A percentile compares a stretch with the other conserved stretches of the same genome.
Conservation (phyloP, 192 early-diverging fungal species). For the Mortierella hygrophila region DNA sequence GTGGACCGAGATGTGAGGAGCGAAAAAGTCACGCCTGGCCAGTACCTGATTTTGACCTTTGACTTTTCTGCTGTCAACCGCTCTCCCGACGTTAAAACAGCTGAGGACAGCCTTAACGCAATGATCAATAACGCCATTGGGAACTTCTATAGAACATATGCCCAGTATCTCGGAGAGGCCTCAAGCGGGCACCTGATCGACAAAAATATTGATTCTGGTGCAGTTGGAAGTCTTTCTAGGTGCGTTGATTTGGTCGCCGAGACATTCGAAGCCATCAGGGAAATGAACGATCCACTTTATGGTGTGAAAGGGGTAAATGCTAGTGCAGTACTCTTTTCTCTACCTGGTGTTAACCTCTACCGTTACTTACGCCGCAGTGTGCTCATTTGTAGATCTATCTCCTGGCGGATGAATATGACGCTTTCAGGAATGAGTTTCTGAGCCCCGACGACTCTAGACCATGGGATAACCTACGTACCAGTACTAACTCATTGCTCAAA, state of each 20-base stretch:
- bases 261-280: conserved; percentile 15
- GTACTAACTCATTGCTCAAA: conserved; percentile 35
- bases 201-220: background rate
- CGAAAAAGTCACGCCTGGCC: conserved; percentile 27
- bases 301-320: conserved; percentile 43
- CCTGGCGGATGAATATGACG: conserved; percentile 53
- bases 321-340: background rate
- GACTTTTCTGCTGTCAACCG: conserved; percentile 39
- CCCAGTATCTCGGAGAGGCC: conserved; percentile 23
- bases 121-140: conserved; percentile 31
- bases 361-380: conserved; percentile 10
- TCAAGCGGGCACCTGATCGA: conserved; percentile 17
- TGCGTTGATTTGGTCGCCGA: conserved; percentile 24
- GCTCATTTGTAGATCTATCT: conserved; percentile 46
- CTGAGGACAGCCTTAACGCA: conserved; percentile 2
- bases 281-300: conserved; percentile 28
- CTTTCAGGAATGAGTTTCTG: conserved; percentile 45
- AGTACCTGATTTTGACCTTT: conserved; percentile 33
- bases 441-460: conserved; percentile 19
- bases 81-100: conserved; percentile 13
- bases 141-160: conserved; percentile 26
- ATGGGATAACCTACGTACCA: conserved; percentile 15
- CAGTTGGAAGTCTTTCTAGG: conserved; percentile 11
- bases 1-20: conserved; percentile 28
- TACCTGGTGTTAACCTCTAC: background rate